Base-by-base conservation (phyloP, 2,329 filamentous ascomycete genomes). In the Podosphaera aphanis region DNA sequence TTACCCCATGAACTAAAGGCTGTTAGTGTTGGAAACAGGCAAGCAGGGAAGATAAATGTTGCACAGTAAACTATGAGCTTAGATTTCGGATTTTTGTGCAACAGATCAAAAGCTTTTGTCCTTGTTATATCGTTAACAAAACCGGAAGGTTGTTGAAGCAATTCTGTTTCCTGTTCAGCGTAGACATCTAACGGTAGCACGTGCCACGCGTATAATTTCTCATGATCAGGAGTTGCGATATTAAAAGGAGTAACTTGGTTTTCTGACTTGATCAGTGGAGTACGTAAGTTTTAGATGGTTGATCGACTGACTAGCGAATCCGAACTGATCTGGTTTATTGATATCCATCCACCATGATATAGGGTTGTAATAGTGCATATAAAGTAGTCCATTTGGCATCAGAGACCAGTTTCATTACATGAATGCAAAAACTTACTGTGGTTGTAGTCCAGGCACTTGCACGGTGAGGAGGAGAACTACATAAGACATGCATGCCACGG, bases 161-260 rank as follows among this genome's bases (percentile, higher is more conserved):
- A 64, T 13, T 65, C 63, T 19, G 67, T 62, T 55, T 92, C 80
- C 54, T 93, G 71, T 52, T 79, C 68, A 5, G 74, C 66, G 59
- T 92, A 93, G 0, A 83, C 65, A 44, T 79, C 74, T 5, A 92
- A 62, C 0, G 88, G 88, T 43, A 94, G 64, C 46, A 95, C 70
- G 57, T 94, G 88, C 88, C 88, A 95, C 21, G 81, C 82, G 57
- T 90, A 92, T 16, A 95, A 64, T 2, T 66, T 74, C 60, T 86
- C 78, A 35, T 76, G 74, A 59, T 94, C 86, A 1, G 74, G 66
- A 0, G 84, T 90, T 3, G 63, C 64, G 33, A 95, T 63, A 42
- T 73, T 75, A 60, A 95, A 94, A 0, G 88, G 82, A 5, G 83
- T 85, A 2, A 93, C 80, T 63, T 95, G 88, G 53, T 85, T 84